Conservation (phyloP, 306 rosid genomes). For the Glycine tomentella region DNA sequence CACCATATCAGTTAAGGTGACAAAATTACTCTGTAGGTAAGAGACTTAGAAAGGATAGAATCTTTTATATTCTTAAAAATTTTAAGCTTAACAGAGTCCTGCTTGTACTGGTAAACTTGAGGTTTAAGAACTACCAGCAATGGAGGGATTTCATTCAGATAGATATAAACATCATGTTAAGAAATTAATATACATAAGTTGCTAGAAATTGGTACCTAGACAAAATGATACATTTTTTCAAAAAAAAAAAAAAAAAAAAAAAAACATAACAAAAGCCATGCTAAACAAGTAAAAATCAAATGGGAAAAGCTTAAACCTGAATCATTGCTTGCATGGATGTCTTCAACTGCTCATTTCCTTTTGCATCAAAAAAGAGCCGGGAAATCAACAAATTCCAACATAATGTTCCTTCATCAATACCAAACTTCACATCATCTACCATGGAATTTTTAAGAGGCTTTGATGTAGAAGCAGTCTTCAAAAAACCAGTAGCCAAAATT, state of each 20-base stretch:
- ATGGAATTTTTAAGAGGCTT: conserved; percentile 53
- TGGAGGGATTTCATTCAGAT: neutral
- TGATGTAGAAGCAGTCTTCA: conserved; percentile 53
- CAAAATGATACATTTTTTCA: conserved; percentile 17
- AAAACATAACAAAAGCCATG: conserved; percentile 6
- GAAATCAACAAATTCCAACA: conserved; percentile 87
- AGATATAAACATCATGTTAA: conserved; percentile 39
- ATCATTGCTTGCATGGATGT: conserved; percentile 69
- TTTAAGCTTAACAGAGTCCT: conserved; percentile 26
- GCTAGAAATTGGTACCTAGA: conserved; percentile 27
- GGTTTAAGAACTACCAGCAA: conserved; percentile 27
- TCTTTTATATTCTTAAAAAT: conserved; percentile 11
- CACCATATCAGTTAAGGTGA: neutral
- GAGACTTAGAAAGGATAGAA: conserved; percentile 15
- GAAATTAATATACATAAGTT: neutral
- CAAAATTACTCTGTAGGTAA: neutral
- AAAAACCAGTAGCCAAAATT: conserved; percentile 49
- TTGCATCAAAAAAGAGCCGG: conserved; percentile 87
- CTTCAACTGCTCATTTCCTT: conserved; percentile 62
- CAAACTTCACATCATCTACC: conserved; percentile 66
- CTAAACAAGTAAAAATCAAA: conserved; percentile 32
- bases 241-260: neutral
- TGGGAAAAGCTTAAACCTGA: conserved; percentile 66
- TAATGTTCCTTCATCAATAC: conserved; percentile 82
- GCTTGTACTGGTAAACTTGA: conserved; percentile 2